Conservation (phyloP, 805 yeast species). For the Sugiyamaella boreocaroliniensis region DNA sequence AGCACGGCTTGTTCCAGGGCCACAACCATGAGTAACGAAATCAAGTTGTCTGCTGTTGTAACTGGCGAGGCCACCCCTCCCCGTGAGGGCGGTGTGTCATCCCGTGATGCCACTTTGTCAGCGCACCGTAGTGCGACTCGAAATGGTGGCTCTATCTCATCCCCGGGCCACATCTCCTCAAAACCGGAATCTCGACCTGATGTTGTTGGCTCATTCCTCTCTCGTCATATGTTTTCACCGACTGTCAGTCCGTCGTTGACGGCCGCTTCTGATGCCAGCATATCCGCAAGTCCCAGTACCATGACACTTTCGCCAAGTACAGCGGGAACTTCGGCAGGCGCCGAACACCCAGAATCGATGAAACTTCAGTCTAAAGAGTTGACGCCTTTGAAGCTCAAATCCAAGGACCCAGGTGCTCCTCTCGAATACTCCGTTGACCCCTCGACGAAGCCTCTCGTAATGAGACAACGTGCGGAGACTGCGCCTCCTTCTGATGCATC, state of each 20-base stretch:
- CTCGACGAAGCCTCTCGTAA: not conserved
- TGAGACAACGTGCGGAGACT: not conserved
- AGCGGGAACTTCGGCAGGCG: not conserved
- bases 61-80: no score
- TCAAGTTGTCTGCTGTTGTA: no score
- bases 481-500: not conserved
- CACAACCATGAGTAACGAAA: no score
- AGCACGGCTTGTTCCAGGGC: no score
- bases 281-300: not conserved
- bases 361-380: not conserved
- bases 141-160: no score
- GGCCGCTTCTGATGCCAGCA: not conserved
- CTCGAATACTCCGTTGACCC: not conserved
- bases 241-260: not conserved
- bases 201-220: conserved; percentile 2
- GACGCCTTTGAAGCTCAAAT: no score
- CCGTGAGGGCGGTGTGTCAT: no score
- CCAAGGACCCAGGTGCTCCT: not conserved
- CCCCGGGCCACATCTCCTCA: not conserved
- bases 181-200: conserved; percentile 1
- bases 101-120: no score
- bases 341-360: not conserved
- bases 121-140: no score
- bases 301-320: not conserved
- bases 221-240: conserved; percentile 2